These are phyloP conservation scores for Ogataea hybrid DNA, from an alignment of 1,139 yeast species.

Conservation along the genomic window DNA sequence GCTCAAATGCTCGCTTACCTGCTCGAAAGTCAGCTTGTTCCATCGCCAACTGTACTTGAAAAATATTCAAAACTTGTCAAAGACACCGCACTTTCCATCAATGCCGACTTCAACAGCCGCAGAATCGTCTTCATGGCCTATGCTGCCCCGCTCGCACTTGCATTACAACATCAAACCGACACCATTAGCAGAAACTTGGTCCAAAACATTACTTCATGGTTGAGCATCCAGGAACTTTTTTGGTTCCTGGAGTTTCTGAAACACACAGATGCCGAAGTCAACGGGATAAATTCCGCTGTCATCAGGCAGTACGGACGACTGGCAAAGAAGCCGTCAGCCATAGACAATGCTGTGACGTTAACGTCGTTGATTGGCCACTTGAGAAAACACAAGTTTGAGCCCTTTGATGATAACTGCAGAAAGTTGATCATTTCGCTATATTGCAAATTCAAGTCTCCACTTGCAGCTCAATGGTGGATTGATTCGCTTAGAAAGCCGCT, in stretches of 20 bases:
- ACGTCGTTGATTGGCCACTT: conserved; percentile 17
- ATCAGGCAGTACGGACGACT: conserved; percentile 3
- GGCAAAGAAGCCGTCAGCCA: neutral
- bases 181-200: conserved; percentile 12
- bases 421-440: conserved; percentile 16
- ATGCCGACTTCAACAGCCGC: conserved; percentile 17
- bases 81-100: conserved; percentile 13
- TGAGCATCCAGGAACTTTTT: conserved; percentile 16
- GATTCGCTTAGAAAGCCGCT: conserved; percentile 9
- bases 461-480: conserved; percentile 24
- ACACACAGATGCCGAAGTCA: conserved; percentile 5
- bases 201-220: conserved; percentile 16
- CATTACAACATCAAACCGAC: conserved; percentile 12
- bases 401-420: conserved; percentile 11
- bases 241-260: conserved; percentile 24
- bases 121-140: conserved; percentile 26
- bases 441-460: conserved; percentile 23
- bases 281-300: conserved; percentile 2
- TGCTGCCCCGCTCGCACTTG: conserved; percentile 14
- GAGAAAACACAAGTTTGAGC: conserved; percentile 2
- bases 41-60: conserved; percentile 12
- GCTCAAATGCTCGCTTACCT: conserved; percentile 15
- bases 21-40: conserved; percentile 11
- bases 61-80: conserved; percentile 20
- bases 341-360: conserved; percentile 11